Conservation (phyloP, 345 rosid species). For the Triadica sebifera region DNA sequence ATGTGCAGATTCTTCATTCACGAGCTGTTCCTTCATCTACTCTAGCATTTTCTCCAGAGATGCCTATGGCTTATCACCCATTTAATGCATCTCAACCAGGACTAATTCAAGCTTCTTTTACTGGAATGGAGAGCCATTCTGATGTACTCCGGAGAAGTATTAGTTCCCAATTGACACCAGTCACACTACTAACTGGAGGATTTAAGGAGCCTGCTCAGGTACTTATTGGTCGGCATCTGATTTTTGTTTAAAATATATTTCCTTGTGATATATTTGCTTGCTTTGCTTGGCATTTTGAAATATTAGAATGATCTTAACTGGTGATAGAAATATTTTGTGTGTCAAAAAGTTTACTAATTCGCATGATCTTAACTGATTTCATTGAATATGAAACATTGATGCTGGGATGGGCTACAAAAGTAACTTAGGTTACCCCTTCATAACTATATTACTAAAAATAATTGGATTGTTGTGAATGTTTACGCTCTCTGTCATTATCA, state of each 20-base stretch:
- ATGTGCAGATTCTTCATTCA: constrained; percentile 63
- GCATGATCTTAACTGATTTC: neutral
- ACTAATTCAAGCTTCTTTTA: constrained; percentile 53
- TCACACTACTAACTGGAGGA: constrained; percentile 52
- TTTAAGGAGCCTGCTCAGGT: constrained; percentile 78
- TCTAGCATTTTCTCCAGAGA: constrained; percentile 53
- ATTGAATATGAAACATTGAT: neutral
- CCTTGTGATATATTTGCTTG: neutral
- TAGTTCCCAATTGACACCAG: constrained; percentile 52
- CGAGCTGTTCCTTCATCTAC: constrained; percentile 68
- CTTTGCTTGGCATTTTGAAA: neutral
- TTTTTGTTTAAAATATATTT: neutral
- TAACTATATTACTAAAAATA: neutral
- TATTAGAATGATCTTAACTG: neutral
- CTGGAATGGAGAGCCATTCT: constrained; percentile 54
- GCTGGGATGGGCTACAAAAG: neutral
- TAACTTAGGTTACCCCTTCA: neutral
- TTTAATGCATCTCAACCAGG: constrained; percentile 54
- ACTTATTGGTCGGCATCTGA: constrained; percentile 5
- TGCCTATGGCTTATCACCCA: constrained; percentile 68
- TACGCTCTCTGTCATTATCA: neutral
- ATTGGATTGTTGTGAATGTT: neutral
- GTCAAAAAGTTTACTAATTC: neutral
- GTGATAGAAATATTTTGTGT: neutral
- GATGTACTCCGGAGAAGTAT: constrained; percentile 47